Base-by-base conservation (phyloP, 164 flowering plant genomes). In the Akebia trifoliata region DNA sequence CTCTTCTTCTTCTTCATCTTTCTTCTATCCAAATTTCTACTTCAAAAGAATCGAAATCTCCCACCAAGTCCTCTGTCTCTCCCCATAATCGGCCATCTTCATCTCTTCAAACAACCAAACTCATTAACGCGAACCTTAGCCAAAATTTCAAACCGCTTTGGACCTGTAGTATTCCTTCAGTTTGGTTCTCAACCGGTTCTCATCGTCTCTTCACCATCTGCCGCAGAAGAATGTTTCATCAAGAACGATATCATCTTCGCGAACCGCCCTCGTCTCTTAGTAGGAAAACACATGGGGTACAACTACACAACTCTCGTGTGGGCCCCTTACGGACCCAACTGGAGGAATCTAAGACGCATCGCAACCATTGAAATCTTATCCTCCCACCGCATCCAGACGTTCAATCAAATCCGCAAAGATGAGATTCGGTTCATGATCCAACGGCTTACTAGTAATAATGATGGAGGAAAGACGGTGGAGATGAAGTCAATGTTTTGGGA, bases 331-430 rank as follows among this genome's bases (percentile, higher is more conserved):
- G 66, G 60, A 12, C 17, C 36, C 21, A 31, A 45, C 22, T 76
- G 75, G 77, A 55, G 77, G 8, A 75, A 51, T 48, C 56, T 70
- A 0, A 30, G 71, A 15, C 53, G 74, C 12, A 25, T 66, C 24
- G 11, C 47, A 2, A 4, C 66, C 3, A 30, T 61, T 0, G 70
- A 72, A 9, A 26, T 72, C 26, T 38, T 72, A 31, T 72, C 72
- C 3, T 1, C 63, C 0, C 18, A 14, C n/a, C 42, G 64, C 2
- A 22, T 66, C 3, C 40, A 37, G 2, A 54, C 4, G 39, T 59
- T 59, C 6, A 8, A 31, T 0, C 9, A 14, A 52, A 37, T 64
- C 6, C 57, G 62, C 0, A 15, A 15, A 0, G 63, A 71, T 1
- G 71, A 67, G 25, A 50, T 47, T 29, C 36, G 22, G 2, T n/a